These are phyloP conservation scores for Fusarium metavorans DNA, from an alignment of 2,329 filamentous ascomycete genomes.

Conservation along the genomic window DNA sequence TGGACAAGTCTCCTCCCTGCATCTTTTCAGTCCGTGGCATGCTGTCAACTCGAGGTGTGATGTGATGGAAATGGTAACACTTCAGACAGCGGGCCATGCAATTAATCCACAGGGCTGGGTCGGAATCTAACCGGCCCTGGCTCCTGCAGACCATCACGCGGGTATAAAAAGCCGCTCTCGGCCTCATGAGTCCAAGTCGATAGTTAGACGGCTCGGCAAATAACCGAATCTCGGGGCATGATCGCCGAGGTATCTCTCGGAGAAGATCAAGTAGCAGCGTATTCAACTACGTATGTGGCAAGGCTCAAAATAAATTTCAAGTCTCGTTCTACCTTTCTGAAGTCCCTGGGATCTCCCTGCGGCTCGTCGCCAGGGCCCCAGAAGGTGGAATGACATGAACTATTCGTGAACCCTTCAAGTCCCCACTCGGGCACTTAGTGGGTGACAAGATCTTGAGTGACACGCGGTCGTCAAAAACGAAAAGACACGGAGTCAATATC, in stretches of 20 bases:
- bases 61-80: not conserved
- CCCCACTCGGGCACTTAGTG: not conserved
- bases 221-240: conserved; percentile 12
- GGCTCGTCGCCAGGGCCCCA: not conserved
- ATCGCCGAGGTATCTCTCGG: not conserved
- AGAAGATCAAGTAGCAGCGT: not conserved
- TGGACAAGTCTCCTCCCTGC: not conserved
- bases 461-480: too few relatives aligned
- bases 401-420: not conserved
- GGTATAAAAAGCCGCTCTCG: conserved; percentile 16
- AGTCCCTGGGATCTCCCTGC: not conserved
- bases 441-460: not conserved
- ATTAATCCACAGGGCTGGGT: not conserved
- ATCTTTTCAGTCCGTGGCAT: not conserved
- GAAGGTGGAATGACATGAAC: conserved; percentile 1
- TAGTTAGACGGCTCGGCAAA: not conserved
- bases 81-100: not conserved
- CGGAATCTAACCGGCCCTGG: not conserved
- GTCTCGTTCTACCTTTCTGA: not conserved
- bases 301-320: not conserved
- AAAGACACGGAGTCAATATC: too few relatives aligned
- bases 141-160: not conserved
- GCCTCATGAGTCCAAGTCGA: not conserved
- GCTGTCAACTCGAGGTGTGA: not conserved
- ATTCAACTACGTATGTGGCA: not conserved